Conservation (phyloP, 345 rosid species). For the Atalantia buxifolia region DNA sequence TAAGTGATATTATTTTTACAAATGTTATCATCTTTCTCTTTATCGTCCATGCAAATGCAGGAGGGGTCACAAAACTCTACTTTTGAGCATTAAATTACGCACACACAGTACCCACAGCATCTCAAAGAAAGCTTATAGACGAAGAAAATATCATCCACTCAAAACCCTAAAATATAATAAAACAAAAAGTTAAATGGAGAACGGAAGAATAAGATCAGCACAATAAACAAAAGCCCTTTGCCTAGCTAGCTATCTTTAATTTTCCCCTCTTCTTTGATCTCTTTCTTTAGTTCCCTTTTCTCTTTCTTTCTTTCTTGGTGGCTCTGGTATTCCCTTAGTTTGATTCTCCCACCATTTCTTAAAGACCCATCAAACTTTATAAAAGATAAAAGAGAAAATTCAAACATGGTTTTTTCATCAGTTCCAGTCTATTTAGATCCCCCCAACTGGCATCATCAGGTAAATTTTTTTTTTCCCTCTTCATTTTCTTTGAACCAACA, state of each 20-base stretch:
- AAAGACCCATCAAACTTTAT: constrained; percentile 68
- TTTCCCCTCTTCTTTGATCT: constrained; percentile 20
- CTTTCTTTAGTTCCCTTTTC: constrained; percentile 33
- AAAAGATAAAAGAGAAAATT: constrained; percentile 37
- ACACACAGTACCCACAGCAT: constrained; percentile 17
- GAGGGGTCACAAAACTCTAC: constrained; percentile 10
- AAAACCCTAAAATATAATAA: constrained; percentile 62
- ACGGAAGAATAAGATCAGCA: constrained; percentile 31
- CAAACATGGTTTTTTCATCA: constrained; percentile 71
- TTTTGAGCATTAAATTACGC: constrained; percentile 31
- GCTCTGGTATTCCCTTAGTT: constrained; percentile 41
- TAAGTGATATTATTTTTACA: constrained; percentile 11
- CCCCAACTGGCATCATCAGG: constrained; percentile 80
- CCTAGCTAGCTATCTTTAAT: neutral
- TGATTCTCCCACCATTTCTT: constrained; percentile 74
- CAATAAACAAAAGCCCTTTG: constrained; percentile 20
- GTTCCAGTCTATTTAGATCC: constrained; percentile 63
- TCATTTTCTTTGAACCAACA: constrained; percentile 23
- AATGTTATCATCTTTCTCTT: constrained; percentile 9
- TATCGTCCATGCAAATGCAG: constrained; percentile 27
- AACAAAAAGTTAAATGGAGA: constrained; percentile 38
- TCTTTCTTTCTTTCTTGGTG: constrained; percentile 39
- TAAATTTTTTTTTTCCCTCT: constrained; percentile 24
- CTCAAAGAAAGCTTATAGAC: constrained; percentile 49
- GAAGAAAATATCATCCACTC: constrained; percentile 56